Percentiles rank a stretch among this genome's conserved stretches.
These are phyloP conservation scores for Bruguiera parviflora DNA, from an alignment of 345 rosid genomes.

Conservation along the genomic window DNA sequence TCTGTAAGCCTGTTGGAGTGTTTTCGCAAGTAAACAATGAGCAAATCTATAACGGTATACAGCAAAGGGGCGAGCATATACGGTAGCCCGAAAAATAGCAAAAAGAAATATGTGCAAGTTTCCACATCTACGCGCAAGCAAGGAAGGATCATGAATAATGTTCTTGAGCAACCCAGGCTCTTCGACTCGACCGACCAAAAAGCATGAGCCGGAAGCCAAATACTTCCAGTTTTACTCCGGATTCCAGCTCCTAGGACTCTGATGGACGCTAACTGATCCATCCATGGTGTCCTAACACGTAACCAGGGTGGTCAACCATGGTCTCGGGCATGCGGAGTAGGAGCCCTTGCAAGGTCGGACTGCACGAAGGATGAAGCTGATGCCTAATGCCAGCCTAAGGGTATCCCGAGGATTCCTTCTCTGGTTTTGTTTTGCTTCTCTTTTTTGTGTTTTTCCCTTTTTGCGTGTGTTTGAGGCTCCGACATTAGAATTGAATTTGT, in stretches of 20 bases:
- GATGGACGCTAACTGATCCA: constrained; percentile 48
- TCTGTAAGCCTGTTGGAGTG: neutral
- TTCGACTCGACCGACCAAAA: neutral
- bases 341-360: no score
- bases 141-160: neutral
- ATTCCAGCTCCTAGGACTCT: constrained; percentile 35
- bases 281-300: constrained; percentile 21
- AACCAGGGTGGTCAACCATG: constrained; percentile 14
- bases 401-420: no score
- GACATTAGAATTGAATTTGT: no score
- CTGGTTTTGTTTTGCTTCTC: no score
- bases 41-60: neutral
- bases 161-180: constrained; percentile 1
- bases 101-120: neutral
- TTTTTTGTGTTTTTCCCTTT: no score
- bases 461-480: no score
- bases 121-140: neutral
- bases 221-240: constrained; percentile 13
- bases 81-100: no score
- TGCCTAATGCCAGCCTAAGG: no score
- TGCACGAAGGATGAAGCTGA: no score
- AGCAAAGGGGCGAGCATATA: neutral
- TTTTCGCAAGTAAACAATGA: neutral
- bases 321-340: no score
- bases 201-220: neutral